Conservation (phyloP, 208 protist species). For the Jaenimonas drosophilae region DNA sequence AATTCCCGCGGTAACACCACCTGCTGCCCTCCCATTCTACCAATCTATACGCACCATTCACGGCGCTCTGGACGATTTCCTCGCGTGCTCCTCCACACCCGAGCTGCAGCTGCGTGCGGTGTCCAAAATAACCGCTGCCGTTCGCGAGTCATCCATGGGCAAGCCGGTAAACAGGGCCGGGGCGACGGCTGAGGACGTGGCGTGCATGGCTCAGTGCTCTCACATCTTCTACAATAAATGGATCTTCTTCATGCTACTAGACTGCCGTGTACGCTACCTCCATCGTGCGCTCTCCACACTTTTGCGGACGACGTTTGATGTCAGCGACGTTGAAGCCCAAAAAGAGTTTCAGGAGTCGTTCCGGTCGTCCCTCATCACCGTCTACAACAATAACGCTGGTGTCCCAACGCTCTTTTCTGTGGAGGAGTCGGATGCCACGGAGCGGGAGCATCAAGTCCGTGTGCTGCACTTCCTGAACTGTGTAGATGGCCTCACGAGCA, state of each 20-base stretch:
- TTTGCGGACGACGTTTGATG: conserved; percentile 27
- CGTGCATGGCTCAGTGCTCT: conserved; percentile 14
- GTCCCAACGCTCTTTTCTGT: background rate
- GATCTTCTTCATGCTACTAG: conserved; percentile 62
- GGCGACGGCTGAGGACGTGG: conserved; percentile 1
- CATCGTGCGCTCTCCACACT: conserved; percentile 73
- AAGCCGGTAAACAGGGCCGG: conserved; percentile 1
- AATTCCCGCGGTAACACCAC: no score
- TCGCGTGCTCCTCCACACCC: no score
- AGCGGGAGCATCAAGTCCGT: conserved; percentile 11
- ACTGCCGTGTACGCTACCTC: conserved; percentile 73
- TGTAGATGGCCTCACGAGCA: conserved; percentile 57
- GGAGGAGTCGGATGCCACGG: background rate
- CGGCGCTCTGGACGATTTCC: no score
- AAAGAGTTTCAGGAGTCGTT: conserved; percentile 14
- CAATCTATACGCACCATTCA: no score
- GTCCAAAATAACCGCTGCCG: conserved; percentile 41
- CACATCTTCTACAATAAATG: conserved; percentile 26
- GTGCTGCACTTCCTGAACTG: conserved; percentile 69
- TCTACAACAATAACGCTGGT: background rate
- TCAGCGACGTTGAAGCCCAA: conserved; percentile 11
- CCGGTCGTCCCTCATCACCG: conserved; percentile 8
- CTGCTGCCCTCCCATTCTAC: no score
- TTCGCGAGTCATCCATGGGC: conserved; percentile 27
- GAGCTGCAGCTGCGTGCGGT: conserved; percentile 60